Conservation (phyloP, 2,329 filamentous ascomycete species). For the Diaporthe nobilis region DNA sequence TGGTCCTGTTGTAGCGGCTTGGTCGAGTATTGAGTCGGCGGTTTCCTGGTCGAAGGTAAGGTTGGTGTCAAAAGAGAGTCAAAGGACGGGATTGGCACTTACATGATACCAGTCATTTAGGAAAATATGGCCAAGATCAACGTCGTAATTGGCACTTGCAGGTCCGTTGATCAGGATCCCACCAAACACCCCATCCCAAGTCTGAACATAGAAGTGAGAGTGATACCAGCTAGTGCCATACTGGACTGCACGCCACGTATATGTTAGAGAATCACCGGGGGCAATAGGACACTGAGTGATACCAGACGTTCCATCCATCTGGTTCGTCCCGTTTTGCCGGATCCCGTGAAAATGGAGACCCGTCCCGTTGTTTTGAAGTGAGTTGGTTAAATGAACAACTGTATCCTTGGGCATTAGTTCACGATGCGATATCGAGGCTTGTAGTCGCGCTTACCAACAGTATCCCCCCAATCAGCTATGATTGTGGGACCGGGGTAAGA, state of each 20-base stretch:
- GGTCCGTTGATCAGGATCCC: constrained; percentile 74
- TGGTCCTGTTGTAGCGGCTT: constrained; percentile 49
- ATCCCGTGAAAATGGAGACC: constrained; percentile 58
- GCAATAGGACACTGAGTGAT: constrained; percentile 65
- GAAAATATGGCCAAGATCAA: constrained; percentile 71
- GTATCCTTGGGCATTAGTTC: not conserved
- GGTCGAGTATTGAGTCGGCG: constrained; percentile 53
- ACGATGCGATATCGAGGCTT: not conserved
- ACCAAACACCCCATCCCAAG: constrained; percentile 69
- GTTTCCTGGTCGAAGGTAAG: constrained; percentile 54
- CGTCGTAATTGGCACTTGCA: constrained; percentile 70
- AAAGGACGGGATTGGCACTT: not conserved
- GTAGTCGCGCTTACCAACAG: constrained; percentile 44
- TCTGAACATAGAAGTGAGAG: constrained; percentile 66
- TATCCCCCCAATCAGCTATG: constrained; percentile 54
- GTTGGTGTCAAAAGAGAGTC: not conserved
- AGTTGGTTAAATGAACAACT: constrained; percentile 52
- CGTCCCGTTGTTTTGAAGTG: constrained; percentile 53
- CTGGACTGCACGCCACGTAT: constrained; percentile 68
- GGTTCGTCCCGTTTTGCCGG: constrained; percentile 52
- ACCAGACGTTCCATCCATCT: constrained; percentile 53
- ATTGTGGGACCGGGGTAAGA: constrained; percentile 37
- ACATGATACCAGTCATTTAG: constrained; percentile 66
- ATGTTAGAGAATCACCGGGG: constrained; percentile 66
- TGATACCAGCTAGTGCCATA: constrained; percentile 73